Evolutionary conservation across 2,329 filamentous ascomycete genomes (phyloP), one percentile per base, ranked within the genome.

Genomic region (Atkinsonella texensis): DNA sequence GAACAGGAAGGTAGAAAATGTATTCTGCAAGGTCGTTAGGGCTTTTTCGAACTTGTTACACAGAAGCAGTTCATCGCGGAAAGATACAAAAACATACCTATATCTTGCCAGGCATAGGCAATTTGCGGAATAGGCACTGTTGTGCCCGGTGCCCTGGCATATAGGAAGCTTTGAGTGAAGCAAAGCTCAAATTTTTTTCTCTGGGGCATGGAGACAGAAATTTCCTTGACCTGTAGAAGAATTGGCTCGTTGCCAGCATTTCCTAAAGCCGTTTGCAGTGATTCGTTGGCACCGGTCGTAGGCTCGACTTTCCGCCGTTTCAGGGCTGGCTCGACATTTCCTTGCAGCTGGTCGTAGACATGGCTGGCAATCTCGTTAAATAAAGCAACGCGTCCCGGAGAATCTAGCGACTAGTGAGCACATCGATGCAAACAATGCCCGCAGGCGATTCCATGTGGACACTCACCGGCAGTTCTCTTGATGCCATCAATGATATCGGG

Each of bases 121-220:
- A 80, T 76, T 45, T 74, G 75, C 17, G 73, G 67, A 15, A 77
- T 70, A 0, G 79, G 77, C 23, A 69, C 68, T 2, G 72, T 73
- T 1, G 76, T 75, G 43, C 73, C 74, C 0, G 77, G 69, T 1
- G 70, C 68, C 38, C 76, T 72, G 13, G 79, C 80, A 55, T 83
- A 84, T 35, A 84, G 59, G 56, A 79, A 77, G 54, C 73, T 72
- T 6, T 72, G 66, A 2, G 81, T 85, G 55, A 85, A 77, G 63
- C 78, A 81, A 9, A 85, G 63, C 56, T 81, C 79, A 57, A 80
- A 80, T 65, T 85, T 86, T 67, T 85, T 86, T 55, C 83, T 73
- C 66, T 82, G 79, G 0, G 83, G 83, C 4, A 84, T 73, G 1
- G 80, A 77, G n/a, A 85, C 72, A 0, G 81, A 85, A 18, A 85